Evolutionary conservation across 768 basidiomycete species (phyloP), one percentile per base, ranked within the genome.

Genomic region (Chalciporus sphaerocephalus): DNA sequence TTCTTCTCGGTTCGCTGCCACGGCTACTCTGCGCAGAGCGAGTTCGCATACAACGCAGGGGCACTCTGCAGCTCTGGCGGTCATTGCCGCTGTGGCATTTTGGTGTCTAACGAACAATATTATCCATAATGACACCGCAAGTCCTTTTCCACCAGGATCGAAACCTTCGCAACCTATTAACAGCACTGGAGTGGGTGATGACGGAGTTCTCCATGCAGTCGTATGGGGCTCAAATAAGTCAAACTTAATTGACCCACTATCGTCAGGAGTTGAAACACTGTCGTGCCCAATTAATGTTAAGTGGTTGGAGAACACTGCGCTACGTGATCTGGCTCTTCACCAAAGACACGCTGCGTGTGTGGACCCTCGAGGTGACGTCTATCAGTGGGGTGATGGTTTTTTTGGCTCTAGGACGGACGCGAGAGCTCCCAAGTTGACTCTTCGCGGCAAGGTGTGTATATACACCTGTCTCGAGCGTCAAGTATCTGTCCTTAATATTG

Each of bases 301-400:
- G 17, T 87, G 83, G 78, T 67, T 92, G 24, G 72, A 81, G 41
- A 76, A 78, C 45, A 73, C 83, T 38, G 86, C 87, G 4, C 70
- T 92, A 12, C 79, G 87, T 8, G 87, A 92, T 56, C 60, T 92
- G 28, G 80, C 74, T 11, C 65, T 92, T 21, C 81, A 89, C 42
- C 71, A 76, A 46, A 69, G 66, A 24, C 80, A 86, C 51, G 86
- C 80, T 1, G 88, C 82, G 12, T 89, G 86, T 50, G 78, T 92
- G 16, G 88, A 92, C 57, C 80, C 79, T 7, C 74, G 77, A 27
- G 91, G 90, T 20, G 83, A 93, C 54, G 82, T 90, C 3, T 86
- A 88, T 56, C 87, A 91, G 54, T 92, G 89, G 89, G 89, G 89
- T 0, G 71, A 74, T 33, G 83, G 76, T 0, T 86, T 81, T 62